A percentile compares a stretch with the other conserved stretches of the same genome.
phyloP scores from a whole-genome alignment of 129 eudicot genomes.

The Centella asiatica region DNA sequence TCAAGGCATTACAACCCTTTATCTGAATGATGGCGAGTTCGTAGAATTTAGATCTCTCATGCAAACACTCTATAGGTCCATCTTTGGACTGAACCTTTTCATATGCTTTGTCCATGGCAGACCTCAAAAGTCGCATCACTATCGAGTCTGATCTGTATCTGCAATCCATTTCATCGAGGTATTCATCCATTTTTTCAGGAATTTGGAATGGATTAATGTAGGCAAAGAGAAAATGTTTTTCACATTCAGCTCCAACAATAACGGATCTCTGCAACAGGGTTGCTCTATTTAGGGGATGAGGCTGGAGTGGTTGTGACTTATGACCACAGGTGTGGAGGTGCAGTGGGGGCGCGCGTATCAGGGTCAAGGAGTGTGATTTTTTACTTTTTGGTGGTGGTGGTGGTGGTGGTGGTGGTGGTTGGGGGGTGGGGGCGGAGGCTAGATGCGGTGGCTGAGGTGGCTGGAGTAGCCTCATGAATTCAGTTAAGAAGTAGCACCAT shows the following conservation, averaged over 20 bases:
- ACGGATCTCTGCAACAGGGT: background rate
- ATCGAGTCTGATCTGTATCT: constrained; percentile 38
- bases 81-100: constrained; percentile 34
- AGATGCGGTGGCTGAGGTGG: too few species aligned
- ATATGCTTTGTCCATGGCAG: constrained; percentile 62
- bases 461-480: too few species aligned
- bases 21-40: constrained; percentile 60
- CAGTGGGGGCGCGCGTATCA: background rate
- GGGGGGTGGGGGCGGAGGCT: too few species aligned
- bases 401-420: too few species aligned
- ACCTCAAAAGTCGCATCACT: constrained; percentile 45
- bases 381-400: too few species aligned
- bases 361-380: background rate
- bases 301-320: too few species aligned
- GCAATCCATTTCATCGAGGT: constrained; percentile 33
- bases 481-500: background rate
- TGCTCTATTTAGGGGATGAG: background rate
- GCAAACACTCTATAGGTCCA: constrained; percentile 41
- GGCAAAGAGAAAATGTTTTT: background rate
- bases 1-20: constrained; percentile 32
- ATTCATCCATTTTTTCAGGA: constrained; percentile 30
- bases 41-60: constrained; percentile 52
- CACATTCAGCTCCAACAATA: background rate
- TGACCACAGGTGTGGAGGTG: too few species aligned
- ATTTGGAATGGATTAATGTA: background rate